Conservation (phyloP, 495 filamentous ascomycete genomes). For the Mytilinidion resinicola region DNA sequence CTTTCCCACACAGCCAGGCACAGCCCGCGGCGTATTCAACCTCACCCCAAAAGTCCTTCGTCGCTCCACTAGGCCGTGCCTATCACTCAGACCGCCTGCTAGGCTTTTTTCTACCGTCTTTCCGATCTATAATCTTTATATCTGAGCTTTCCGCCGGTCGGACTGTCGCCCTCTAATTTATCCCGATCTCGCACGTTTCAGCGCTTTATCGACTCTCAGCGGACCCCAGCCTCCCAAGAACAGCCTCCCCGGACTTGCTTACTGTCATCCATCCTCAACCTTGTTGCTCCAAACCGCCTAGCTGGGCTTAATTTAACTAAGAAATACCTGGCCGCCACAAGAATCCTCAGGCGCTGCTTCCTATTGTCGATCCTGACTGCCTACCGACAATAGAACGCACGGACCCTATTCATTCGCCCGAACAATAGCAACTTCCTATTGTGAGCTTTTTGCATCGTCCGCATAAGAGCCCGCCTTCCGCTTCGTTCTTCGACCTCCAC, state of each 20-base stretch:
- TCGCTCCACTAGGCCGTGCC: slow-evolving; percentile 21
- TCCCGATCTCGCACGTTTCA: slow-evolving; percentile 8
- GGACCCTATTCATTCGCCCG: neutral
- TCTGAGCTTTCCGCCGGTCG: slow-evolving; percentile 25
- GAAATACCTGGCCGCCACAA: neutral
- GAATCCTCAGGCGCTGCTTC: too few relatives aligned
- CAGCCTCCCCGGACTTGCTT: slow-evolving; percentile 11
- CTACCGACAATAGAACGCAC: neutral
- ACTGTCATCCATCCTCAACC: slow-evolving; percentile 1
- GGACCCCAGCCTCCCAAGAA: slow-evolving; percentile 13
- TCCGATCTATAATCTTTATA: slow-evolving; percentile 17
- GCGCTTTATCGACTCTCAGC: slow-evolving; percentile 6
- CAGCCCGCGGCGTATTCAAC: slow-evolving; percentile 20
- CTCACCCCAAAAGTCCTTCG: slow-evolving; percentile 5
- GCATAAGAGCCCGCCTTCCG: too few relatives aligned
- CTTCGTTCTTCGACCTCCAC: neutral
- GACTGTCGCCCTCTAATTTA: slow-evolving; percentile 17
- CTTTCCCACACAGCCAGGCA: slow-evolving; percentile 10
- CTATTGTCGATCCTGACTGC: too few relatives aligned
- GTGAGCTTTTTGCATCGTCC: neutral
- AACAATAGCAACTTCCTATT: slow-evolving; percentile 6
- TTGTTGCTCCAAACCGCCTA: slow-evolving; percentile 25
- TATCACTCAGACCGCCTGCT: neutral
- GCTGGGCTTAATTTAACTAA: slow-evolving; percentile 22
- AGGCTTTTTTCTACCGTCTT: slow-evolving; percentile 3